These are phyloP conservation scores for Gentiana dahurica DNA, from an alignment of 257 asterid species.

Conservation along the genomic window DNA sequence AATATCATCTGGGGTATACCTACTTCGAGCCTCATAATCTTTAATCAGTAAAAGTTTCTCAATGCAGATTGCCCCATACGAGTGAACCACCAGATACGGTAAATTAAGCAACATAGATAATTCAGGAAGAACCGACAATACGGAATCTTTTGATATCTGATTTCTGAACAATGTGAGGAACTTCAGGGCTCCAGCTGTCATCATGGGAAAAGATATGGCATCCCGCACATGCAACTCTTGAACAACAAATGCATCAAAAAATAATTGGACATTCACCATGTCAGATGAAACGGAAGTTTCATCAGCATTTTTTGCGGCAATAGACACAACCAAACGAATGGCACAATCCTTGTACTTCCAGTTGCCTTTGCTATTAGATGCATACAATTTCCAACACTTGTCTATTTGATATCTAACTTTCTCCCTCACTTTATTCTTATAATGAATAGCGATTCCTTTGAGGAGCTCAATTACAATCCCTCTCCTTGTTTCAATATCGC, in stretches of 20 bases:
- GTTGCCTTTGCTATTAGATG: slow-evolving; percentile 56
- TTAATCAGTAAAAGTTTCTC: slow-evolving; percentile 81
- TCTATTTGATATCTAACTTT: slow-evolving; percentile 67
- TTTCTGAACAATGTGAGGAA: slow-evolving; percentile 84
- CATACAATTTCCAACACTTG: slow-evolving; percentile 53
- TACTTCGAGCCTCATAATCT: slow-evolving; percentile 64
- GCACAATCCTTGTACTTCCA: slow-evolving; percentile 99
- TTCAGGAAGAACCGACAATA: slow-evolving; percentile 66
- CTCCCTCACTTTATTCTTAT: slow-evolving; percentile 66
- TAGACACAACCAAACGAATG: slow-evolving; percentile 77
- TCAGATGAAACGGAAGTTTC: slow-evolving; percentile 79
- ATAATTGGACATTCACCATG: slow-evolving; percentile 75
- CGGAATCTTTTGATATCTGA: slow-evolving; percentile 62
- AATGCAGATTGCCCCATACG: slow-evolving; percentile 95
- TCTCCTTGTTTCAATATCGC: slow-evolving; percentile 93
- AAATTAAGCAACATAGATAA: slow-evolving; percentile 64
- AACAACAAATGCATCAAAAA: slow-evolving; percentile 72
- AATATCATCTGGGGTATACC: slow-evolving; percentile 67
- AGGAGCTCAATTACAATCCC: slow-evolving; percentile 96
- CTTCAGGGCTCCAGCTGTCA: slow-evolving; percentile 91
- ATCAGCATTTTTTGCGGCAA: slow-evolving; percentile 77
- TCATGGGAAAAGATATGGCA: slow-evolving; percentile 67
- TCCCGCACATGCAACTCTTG: slow-evolving; percentile 77
- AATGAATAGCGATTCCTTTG: slow-evolving; percentile 75
- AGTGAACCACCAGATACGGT: slow-evolving; percentile 85